Conservation (phyloP, 176 grass and related monocot species). For the Eragrostis curvula region DNA sequence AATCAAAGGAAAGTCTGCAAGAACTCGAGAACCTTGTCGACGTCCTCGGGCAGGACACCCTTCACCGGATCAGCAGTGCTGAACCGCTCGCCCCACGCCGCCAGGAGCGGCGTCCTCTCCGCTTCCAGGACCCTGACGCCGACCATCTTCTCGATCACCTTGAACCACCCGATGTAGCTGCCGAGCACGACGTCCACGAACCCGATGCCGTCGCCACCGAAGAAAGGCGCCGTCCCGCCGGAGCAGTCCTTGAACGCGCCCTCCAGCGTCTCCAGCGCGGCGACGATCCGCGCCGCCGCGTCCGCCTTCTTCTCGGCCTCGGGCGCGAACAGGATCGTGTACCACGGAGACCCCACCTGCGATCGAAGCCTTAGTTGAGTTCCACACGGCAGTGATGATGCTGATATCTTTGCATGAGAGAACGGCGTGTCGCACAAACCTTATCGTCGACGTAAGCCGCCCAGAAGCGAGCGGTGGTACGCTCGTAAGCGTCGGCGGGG, state of each 20-base stretch:
- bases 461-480: conserved; percentile 68
- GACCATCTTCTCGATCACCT: conserved; percentile 47
- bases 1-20: background rate
- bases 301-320: conserved; percentile 33
- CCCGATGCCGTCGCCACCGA: conserved; percentile 43
- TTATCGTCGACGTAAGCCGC: conserved; percentile 45
- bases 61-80: background rate
- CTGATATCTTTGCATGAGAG: background rate
- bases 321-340: conserved; percentile 36
- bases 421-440: too few relatives aligned
- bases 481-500: conserved; percentile 41
- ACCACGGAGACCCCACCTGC: conserved; percentile 37
- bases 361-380: too few relatives aligned
- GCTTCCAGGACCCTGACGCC: conserved; percentile 29
- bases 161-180: conserved; percentile 48
- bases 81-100: conserved; percentile 37
- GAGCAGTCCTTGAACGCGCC: conserved; percentile 32
- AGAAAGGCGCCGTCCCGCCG: conserved; percentile 10
- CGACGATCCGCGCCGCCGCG: conserved; percentile 6
- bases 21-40: conserved; percentile 43
- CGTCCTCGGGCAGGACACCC: conserved; percentile 34
- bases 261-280: conserved; percentile 54
- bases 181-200: conserved; percentile 41
- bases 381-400: too few relatives aligned
- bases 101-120: conserved; percentile 34